Evolutionary conservation across 768 basidiomycete species (phyloP).

Genomic region (Mycena filopes): DNA sequence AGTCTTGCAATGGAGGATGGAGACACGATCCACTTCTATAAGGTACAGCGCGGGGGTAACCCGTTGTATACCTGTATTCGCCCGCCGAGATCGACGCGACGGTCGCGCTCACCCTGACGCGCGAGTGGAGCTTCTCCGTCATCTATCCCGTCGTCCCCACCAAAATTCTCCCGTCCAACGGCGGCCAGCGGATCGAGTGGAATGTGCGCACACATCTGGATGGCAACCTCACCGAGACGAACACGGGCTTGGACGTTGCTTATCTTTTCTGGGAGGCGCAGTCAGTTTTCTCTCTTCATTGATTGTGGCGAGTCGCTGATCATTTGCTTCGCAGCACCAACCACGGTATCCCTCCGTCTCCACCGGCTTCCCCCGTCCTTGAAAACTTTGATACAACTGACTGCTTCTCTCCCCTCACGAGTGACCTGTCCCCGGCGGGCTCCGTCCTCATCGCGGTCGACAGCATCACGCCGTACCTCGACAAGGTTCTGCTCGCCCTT

Average conservation of each 20-base stretch:
- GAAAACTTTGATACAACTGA: no score
- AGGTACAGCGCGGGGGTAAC: slow-evolving; percentile 35
- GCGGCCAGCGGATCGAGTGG: no score
- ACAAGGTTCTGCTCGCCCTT: slow-evolving; percentile 45
- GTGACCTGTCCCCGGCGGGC: slow-evolving; percentile 37
- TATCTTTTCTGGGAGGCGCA: slow-evolving; percentile 42
- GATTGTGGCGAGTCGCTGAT: no score
- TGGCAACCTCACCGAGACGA: no score
- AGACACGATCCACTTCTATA: neutral
- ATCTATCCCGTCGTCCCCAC: no score
- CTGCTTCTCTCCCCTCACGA: no score
- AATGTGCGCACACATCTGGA: no score
- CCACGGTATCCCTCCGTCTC: slow-evolving; percentile 1
- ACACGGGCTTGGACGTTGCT: no score
- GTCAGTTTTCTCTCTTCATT: slow-evolving; percentile 24
- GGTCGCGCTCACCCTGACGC: no score
- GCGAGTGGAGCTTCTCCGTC: no score
- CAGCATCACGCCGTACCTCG: slow-evolving; percentile 48
- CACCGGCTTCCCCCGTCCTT: neutral
- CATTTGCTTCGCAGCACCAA: slow-evolving; percentile 5
- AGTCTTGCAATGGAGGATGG: neutral
- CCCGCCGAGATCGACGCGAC: slow-evolving; percentile 40
- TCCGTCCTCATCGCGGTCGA: slow-evolving; percentile 43
- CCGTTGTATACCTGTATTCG: slow-evolving; percentile 50
- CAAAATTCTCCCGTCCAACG: no score